phyloP scores from a whole-genome alignment of 2,329 filamentous ascomycete species.

The Fusarium udum region DNA sequence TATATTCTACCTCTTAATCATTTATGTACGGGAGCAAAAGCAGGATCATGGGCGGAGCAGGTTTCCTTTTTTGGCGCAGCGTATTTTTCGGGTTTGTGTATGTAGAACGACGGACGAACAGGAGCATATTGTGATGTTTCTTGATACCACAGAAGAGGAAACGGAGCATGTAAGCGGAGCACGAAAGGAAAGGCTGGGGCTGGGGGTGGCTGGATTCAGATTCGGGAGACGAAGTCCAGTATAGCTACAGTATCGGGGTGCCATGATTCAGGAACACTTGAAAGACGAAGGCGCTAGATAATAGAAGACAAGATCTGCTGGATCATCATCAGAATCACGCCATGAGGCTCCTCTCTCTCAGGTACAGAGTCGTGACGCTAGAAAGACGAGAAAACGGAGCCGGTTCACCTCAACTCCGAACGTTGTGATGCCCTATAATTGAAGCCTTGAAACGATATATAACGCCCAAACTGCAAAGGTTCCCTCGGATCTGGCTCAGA shows the following conservation, averaged over 20 bases:
- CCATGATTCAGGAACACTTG: constrained; percentile 23
- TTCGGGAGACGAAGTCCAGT: neutral
- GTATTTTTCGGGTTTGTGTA: constrained; percentile 34
- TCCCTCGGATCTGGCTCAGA: constrained; percentile 30
- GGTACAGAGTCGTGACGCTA: constrained; percentile 20
- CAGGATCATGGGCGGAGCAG: constrained; percentile 19
- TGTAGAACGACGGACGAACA: constrained; percentile 20
- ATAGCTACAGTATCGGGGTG: constrained; percentile 3
- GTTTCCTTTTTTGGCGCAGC: constrained; percentile 32
- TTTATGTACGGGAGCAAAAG: constrained; percentile 28
- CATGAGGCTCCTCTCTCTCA: constrained; percentile 30
- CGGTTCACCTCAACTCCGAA: constrained; percentile 1
- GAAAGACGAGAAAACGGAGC: constrained; percentile 26
- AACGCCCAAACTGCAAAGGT: constrained; percentile 28
- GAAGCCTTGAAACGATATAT: constrained; percentile 32
- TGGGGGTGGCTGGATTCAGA: neutral
- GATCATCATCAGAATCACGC: constrained; percentile 35
- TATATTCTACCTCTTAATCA: constrained; percentile 28
- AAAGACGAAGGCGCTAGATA: constrained; percentile 29
- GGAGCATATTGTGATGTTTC: constrained; percentile 7
- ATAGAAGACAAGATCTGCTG: constrained; percentile 35
- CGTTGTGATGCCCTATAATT: constrained; percentile 27
- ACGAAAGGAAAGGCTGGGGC: constrained; percentile 2
- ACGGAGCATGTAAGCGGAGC: constrained; percentile 7
- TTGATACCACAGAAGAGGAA: constrained; percentile 4